Evolutionary conservation across 257 asterid genomes (phyloP).

Genomic region (Sherardia arvensis): DNA sequence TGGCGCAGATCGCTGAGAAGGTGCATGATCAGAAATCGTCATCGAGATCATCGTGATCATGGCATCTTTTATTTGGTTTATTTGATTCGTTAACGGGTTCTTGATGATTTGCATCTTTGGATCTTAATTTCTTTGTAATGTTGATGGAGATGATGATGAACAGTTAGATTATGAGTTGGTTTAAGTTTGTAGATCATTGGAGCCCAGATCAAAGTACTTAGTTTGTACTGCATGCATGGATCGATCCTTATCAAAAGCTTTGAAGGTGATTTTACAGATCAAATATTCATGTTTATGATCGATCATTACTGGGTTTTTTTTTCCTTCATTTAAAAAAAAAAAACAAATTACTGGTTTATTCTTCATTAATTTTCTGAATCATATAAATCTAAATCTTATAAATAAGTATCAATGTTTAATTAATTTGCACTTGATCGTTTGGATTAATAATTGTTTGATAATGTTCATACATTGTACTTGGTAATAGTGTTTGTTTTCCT

Average conservation of each 20-base stretch:
- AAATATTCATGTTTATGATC: no score
- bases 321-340: no score
- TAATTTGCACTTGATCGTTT: background rate
- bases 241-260: slow-evolving; percentile 1
- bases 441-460: background rate
- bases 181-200: slow-evolving; percentile 22
- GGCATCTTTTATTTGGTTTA: background rate
- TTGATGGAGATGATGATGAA: slow-evolving; percentile 7
- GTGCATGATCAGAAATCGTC: no score
- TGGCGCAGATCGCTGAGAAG: slow-evolving; percentile 47
- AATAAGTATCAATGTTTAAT: no score
- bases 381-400: no score
- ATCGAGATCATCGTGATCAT: slow-evolving; percentile 8
- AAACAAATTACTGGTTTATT: no score
- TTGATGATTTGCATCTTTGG: background rate
- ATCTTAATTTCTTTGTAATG: background rate
- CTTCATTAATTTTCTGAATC: no score
- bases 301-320: background rate
- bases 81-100: background rate
- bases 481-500: background rate
- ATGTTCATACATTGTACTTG: background rate
- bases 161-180: background rate
- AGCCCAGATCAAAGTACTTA: slow-evolving; percentile 9
- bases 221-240: slow-evolving; percentile 4
- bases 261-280: slow-evolving; percentile 1